These are phyloP conservation scores for Pleurotus pulmonarius DNA, from an alignment of 768 basidiomycete genomes.

Conservation along the genomic window DNA sequence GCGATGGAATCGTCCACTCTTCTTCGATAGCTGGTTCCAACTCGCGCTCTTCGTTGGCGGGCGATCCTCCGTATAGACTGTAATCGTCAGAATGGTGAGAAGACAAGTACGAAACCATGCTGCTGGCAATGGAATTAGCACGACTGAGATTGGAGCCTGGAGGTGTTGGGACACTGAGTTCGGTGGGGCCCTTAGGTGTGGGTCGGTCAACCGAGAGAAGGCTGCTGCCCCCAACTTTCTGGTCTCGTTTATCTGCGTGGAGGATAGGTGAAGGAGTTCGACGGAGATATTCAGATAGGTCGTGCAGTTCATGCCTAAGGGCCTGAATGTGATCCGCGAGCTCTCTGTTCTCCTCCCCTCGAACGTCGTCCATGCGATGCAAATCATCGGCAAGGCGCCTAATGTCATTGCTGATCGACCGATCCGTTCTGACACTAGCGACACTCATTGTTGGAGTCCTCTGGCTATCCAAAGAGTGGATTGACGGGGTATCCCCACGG, in stretches of 20 bases:
- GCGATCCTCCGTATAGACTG: slow-evolving; percentile 17
- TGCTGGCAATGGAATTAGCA: slow-evolving; percentile 36
- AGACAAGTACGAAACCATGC: slow-evolving; percentile 39
- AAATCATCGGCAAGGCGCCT: slow-evolving; percentile 55
- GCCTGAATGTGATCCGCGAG: slow-evolving; percentile 65
- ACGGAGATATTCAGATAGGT: slow-evolving; percentile 56
- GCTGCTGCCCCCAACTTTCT: slow-evolving; percentile 41
- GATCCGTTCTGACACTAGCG: slow-evolving; percentile 24
- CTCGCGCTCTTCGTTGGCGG: neutral
- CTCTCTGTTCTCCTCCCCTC: slow-evolving; percentile 62
- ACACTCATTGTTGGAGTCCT: slow-evolving; percentile 38
- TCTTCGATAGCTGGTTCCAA: neutral
- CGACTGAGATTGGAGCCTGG: slow-evolving; percentile 26
- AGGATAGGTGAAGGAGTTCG: slow-evolving; percentile 31
- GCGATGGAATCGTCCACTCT: slow-evolving; percentile 8
- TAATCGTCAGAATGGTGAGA: slow-evolving; percentile 76
- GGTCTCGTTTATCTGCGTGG: slow-evolving; percentile 25
- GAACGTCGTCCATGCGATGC: slow-evolving; percentile 45
- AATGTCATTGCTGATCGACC: slow-evolving; percentile 43
- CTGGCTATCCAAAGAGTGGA: slow-evolving; percentile 29
- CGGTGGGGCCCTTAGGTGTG: slow-evolving; percentile 17
- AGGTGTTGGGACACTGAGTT: slow-evolving; percentile 13
- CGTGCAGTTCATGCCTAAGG: slow-evolving; percentile 65
- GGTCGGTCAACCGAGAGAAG: slow-evolving; percentile 28
- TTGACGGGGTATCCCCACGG: slow-evolving; percentile 42